A percentile compares a stretch with the other conserved stretches of the same genome.
phyloP scores from a whole-genome alignment of 805 yeast species.

The Wickerhamomyces bisporus region DNA sequence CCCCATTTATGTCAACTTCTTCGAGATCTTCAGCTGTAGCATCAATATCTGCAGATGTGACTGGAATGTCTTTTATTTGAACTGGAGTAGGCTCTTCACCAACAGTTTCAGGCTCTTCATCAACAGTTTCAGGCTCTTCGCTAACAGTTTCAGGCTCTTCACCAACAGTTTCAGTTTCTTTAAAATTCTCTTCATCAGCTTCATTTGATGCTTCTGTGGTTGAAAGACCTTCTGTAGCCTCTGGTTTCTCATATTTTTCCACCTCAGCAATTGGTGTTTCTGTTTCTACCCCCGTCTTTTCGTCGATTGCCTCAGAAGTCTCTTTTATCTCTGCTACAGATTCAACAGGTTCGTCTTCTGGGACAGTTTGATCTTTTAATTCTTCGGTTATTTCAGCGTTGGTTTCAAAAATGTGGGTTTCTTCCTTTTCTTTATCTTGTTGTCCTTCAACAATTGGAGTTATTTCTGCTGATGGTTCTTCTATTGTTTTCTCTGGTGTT shows the following conservation, averaged over 20 bases:
- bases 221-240: background rate
- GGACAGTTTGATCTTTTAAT: too few species aligned
- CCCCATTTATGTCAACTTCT: background rate
- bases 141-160: constrained; percentile 9
- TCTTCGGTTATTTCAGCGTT: too few species aligned
- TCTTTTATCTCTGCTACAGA: background rate
- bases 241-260: background rate
- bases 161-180: background rate
- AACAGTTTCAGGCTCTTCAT: constrained; percentile 9
- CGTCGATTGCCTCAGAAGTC: background rate
- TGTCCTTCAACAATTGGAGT: too few species aligned
- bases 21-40: constrained; percentile 1
- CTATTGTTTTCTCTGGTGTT: constrained; percentile 6
- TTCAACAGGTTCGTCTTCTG: background rate
- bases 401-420: too few species aligned
- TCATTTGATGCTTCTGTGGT: background rate
- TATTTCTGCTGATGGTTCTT: constrained; percentile 3
- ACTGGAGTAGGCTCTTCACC: constrained; percentile 14
- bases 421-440: too few species aligned
- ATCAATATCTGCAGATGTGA: constrained; percentile 8
- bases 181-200: background rate
- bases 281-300: background rate
- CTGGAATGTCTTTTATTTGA: too few species aligned
- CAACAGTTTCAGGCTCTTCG: constrained; percentile 11
- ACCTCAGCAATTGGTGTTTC: background rate